A percentile compares a stretch with the other conserved stretches of the same genome.
These are phyloP conservation scores for Pseudogymnoascus sp. DNA, from an alignment of 2,329 filamentous ascomycete genomes.

Conservation along the genomic window DNA sequence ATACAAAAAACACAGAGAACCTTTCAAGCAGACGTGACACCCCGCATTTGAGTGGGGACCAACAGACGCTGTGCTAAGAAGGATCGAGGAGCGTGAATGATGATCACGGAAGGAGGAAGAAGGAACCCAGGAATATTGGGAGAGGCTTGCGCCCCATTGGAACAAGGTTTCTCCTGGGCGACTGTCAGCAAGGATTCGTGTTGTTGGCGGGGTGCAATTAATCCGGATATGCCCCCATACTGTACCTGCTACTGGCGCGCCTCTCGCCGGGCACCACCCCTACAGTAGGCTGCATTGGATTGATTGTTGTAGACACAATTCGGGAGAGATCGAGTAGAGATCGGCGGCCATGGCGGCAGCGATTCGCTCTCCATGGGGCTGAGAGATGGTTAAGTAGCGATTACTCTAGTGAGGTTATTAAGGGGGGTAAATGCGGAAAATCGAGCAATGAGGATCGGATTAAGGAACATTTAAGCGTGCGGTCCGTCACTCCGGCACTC, in stretches of 20 bases:
- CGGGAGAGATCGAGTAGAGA: background rate
- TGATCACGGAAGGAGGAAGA: background rate
- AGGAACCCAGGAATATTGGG: background rate
- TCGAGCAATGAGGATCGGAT: background rate
- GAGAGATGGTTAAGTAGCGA: background rate
- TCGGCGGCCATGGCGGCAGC: constrained; percentile 1
- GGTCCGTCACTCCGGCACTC: constrained; percentile 7
- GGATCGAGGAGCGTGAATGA: background rate
- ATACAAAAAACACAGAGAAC: background rate
- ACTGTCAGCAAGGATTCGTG: background rate
- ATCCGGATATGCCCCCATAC: background rate
- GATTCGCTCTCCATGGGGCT: background rate
- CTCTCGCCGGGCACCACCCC: background rate
- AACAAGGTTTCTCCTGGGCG: background rate
- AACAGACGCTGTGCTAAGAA: background rate
- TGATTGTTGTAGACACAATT: background rate
- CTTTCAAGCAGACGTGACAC: background rate
- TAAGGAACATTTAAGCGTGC: constrained; percentile 5
- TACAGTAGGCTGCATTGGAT: background rate
- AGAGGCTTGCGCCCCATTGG: background rate
- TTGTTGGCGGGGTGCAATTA: constrained; percentile 2
- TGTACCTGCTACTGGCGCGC: background rate
- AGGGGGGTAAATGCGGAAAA: background rate
- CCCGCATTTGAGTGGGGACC: background rate
- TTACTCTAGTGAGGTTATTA: background rate